Percentiles rank a stretch among this genome's conserved stretches.
phyloP scores from a whole-genome alignment of 495 filamentous ascomycete genomes.

The Neurospora africana region DNA sequence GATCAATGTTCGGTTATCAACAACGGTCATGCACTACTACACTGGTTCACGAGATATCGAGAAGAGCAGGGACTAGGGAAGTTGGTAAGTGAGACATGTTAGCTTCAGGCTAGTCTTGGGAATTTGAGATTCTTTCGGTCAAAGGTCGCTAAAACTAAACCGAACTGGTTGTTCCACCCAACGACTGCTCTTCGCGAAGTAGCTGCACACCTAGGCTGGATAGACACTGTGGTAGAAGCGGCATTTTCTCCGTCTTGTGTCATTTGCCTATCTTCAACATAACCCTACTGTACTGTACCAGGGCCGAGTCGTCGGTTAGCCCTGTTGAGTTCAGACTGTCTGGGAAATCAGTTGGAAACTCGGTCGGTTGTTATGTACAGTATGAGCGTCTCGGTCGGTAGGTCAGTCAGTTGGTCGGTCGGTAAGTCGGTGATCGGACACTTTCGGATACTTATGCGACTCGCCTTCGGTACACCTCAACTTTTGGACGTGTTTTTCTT shows the following conservation, averaged over 20 bases:
- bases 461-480: neutral
- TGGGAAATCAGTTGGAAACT: neutral
- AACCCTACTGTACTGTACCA: neutral
- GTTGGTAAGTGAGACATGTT: neutral
- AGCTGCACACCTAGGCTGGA: too few species aligned
- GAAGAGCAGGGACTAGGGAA: neutral
- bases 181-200: too few species aligned
- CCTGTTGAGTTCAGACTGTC: neutral
- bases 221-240: neutral
- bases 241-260: neutral
- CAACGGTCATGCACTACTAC: neutral
- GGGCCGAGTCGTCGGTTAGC: neutral
- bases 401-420: neutral
- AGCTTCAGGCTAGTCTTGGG: neutral
- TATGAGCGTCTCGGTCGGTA: neutral
- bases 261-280: neutral
- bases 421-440: neutral
- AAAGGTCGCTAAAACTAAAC: neutral
- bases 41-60: neutral
- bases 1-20: neutral
- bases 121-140: neutral
- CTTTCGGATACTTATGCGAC: neutral
- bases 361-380: neutral
- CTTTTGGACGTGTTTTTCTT: neutral
- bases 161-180: neutral